Conservation (phyloP, 345 rosid species). For the Salix brachista region DNA sequence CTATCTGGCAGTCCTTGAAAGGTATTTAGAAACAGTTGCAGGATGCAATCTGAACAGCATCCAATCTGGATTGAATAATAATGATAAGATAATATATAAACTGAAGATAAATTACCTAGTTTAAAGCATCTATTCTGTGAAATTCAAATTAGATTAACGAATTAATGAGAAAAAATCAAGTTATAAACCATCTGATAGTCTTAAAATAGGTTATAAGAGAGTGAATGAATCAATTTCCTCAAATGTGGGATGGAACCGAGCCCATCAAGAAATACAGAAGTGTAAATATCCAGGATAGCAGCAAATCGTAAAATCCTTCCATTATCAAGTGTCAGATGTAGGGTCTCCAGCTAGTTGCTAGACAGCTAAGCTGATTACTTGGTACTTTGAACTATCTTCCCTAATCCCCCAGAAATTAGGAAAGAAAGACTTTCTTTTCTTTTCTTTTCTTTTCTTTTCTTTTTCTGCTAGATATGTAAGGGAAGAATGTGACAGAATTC, state of each 20-base stretch:
- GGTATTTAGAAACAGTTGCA: not conserved
- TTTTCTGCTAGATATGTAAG: not conserved
- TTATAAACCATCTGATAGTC: too few relatives aligned
- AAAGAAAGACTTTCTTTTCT: not conserved
- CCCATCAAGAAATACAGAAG: conserved; percentile 9
- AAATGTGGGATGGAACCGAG: conserved; percentile 20
- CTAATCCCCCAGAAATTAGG: not conserved
- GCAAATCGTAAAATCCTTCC: not conserved
- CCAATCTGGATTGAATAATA: too few relatives aligned
- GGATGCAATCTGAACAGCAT: not conserved
- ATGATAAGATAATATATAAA: not conserved
- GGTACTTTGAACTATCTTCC: not conserved
- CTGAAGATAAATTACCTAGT: not conserved
- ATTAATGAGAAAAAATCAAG: too few relatives aligned
- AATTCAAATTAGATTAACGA: too few relatives aligned
- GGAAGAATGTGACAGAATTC: not conserved
- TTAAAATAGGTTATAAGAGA: too few relatives aligned
- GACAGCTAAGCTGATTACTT: not conserved
- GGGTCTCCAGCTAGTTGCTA: not conserved
- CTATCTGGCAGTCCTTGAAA: not conserved
- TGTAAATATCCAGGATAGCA: conserved; percentile 1
- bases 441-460: not conserved
- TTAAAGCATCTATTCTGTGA: too few relatives aligned
- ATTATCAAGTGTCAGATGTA: not conserved
- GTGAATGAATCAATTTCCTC: conserved; percentile 22